Evolutionary conservation across 169 alveolate species (phyloP).

Genomic region (Babesia ovis): DNA sequence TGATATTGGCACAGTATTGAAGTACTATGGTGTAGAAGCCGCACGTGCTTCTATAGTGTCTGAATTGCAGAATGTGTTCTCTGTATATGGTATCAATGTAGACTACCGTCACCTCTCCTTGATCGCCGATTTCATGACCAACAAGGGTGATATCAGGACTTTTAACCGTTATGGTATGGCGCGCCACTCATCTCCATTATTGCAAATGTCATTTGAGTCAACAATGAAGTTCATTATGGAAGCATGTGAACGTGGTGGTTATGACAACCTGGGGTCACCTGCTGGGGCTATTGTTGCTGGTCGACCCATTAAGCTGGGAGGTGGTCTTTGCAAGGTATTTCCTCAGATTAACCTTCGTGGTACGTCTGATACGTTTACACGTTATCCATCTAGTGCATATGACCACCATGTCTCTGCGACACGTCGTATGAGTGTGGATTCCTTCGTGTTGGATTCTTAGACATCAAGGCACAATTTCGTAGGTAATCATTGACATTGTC

Average conservation of each 20-base stretch:
- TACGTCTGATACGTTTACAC: neutral
- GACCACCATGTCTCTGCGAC: conserved; percentile 17
- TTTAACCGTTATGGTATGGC: conserved; percentile 84
- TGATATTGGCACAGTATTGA: conserved; percentile 90
- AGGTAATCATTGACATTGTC: neutral
- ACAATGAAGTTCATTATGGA: conserved; percentile 90
- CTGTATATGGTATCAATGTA: conserved; percentile 94
- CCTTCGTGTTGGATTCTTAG: conserved; percentile 19
- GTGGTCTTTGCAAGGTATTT: conserved; percentile 53
- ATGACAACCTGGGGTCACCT: conserved; percentile 75
- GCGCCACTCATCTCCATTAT: conserved; percentile 89
- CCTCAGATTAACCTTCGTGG: conserved; percentile 22
- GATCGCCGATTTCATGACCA: conserved; percentile 96
- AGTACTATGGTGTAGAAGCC: conserved; percentile 98
- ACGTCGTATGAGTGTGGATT: conserved; percentile 16
- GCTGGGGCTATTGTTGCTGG: conserved; percentile 78
- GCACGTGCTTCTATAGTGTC: conserved; percentile 93
- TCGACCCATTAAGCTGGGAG: conserved; percentile 54
- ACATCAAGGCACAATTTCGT: neutral
- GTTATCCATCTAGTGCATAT: conserved; percentile 16
- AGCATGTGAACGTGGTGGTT: conserved; percentile 82
- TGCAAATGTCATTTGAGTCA: conserved; percentile 97
- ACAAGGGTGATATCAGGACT: conserved; percentile 70
- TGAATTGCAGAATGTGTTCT: conserved; percentile 93
- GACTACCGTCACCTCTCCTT: conserved; percentile 94